Base-by-base conservation (phyloP, 2,329 filamentous ascomycete genomes). In the Aureobasidium mangrovei region DNA sequence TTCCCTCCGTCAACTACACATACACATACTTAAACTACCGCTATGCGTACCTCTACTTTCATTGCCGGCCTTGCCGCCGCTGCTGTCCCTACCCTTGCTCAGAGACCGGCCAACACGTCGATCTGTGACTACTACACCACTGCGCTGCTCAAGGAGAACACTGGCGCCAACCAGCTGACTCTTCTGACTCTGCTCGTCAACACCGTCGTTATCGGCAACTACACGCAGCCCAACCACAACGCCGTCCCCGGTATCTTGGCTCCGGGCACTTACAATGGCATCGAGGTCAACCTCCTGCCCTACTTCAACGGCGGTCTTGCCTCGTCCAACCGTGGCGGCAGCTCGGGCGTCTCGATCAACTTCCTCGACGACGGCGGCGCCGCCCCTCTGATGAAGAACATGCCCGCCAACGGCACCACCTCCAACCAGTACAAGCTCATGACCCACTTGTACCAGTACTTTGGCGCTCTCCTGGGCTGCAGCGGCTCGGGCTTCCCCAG, bases 91-190 rank as follows among this genome's bases (percentile, higher is more conserved):
- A 61, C 59, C 42, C 29, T 56, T 48, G 63, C 63, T 36, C 74
- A 79, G 65, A 73, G 77, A 42, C 77, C 77, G 3, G 48, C 64
- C 9, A 72, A 77, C 60, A 72, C 64, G 2, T 74, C 77, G 56
- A 77, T 84, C 60, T 84, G 81, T 67, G 80, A 83, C 69, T 81
- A 82, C 67, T 84, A 84, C 68, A 82, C 80, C 33, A 79, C 72
- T 3, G 75, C 76, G n/a, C 65, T 83, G 8, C 70, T 83, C 53
- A 77, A 73, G 65, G 71, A 80, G 38, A 83, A 82, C 70, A 82
- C 76, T 36, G 77, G 77, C 18, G 73, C 70, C 31, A 83, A 81
- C 64, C 80, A 84, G 65, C 68, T 72, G 53, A 76, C 72, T 0
- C 69, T 83, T 2, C 61, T 84, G 61, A 80, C 75, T 2, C 68